Evolutionary conservation across 805 yeast genomes (phyloP).

Genomic region (Yueomyces sinensis): DNA sequence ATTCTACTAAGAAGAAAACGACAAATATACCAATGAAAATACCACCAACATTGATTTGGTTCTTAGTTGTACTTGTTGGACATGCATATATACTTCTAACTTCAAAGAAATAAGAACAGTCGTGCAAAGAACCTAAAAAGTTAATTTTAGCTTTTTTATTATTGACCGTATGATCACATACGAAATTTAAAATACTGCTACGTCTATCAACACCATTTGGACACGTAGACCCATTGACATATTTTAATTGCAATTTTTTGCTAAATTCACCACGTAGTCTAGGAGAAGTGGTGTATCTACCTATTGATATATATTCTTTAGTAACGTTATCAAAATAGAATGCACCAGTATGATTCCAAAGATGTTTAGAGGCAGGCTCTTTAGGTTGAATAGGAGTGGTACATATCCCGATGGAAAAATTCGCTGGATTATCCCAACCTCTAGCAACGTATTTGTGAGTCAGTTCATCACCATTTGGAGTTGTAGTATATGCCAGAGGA

Average conservation of each 20-base stretch:
- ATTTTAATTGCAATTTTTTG: conserved; percentile 53
- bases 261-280: conserved; percentile 40
- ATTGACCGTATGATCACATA: conserved; percentile 45
- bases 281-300: conserved; percentile 48
- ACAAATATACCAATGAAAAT: conserved; percentile 43
- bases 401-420: conserved; percentile 67
- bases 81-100: conserved; percentile 79
- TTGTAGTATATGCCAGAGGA: conserved; percentile 20
- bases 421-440: conserved; percentile 47
- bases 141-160: conserved; percentile 44
- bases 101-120: conserved; percentile 76
- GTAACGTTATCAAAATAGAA: conserved; percentile 32
- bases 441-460: conserved; percentile 47
- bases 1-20: conserved; percentile 27
- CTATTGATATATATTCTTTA: conserved; percentile 33
- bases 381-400: conserved; percentile 33
- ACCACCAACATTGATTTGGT: conserved; percentile 52
- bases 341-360: conserved; percentile 34
- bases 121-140: conserved; percentile 57
- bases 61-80: conserved; percentile 58
- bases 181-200: conserved; percentile 55
- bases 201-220: conserved; percentile 40
- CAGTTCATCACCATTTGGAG: too few relatives aligned
- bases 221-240: conserved; percentile 56
- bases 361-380: conserved; percentile 10